These are phyloP conservation scores for Prunus armeniaca DNA, from an alignment of 306 rosid genomes.

Conservation along the genomic window DNA sequence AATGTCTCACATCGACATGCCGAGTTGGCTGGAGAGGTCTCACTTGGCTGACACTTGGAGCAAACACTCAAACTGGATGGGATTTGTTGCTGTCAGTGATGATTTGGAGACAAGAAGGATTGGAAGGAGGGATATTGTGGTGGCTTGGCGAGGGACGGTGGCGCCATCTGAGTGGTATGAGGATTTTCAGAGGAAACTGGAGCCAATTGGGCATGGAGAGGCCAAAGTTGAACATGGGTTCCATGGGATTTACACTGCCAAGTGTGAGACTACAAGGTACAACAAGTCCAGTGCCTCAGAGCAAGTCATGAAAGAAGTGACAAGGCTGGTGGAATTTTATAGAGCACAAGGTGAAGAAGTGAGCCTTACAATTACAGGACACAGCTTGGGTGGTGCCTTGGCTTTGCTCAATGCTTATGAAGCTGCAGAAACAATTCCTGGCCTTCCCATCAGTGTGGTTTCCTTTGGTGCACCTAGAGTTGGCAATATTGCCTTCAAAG, in stretches of 20 bases:
- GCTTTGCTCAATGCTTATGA: slow-evolving; percentile 61
- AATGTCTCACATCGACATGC: slow-evolving; percentile 55
- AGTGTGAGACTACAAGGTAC: slow-evolving; percentile 48
- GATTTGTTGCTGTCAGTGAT: slow-evolving; percentile 48
- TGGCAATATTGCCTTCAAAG: slow-evolving; percentile 58
- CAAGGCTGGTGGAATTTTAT: slow-evolving; percentile 30
- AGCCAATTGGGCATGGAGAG: slow-evolving; percentile 32
- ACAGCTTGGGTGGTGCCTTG: slow-evolving; percentile 73
- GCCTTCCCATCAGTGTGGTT: slow-evolving; percentile 44
- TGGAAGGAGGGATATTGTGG: slow-evolving; percentile 55
- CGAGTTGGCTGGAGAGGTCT: slow-evolving; percentile 59
- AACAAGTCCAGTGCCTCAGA: slow-evolving; percentile 68
- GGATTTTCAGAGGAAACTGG: slow-evolving; percentile 51
- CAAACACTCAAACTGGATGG: slow-evolving; percentile 72
- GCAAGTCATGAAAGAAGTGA: slow-evolving; percentile 52
- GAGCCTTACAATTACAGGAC: slow-evolving; percentile 69
- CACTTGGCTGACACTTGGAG: slow-evolving; percentile 54
- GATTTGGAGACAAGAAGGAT: slow-evolving; percentile 53
- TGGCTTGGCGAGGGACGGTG: slow-evolving; percentile 72
- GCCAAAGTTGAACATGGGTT: slow-evolving; percentile 73
- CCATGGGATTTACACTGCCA: slow-evolving; percentile 49
- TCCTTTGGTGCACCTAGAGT: slow-evolving; percentile 78
- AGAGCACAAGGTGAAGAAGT: slow-evolving; percentile 45
- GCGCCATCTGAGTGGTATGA: slow-evolving; percentile 66
- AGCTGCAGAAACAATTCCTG: slow-evolving; percentile 32